Evolutionary conservation across 78 protist genomes (phyloP).

Genomic region (Tieghemostelium lacteum): DNA sequence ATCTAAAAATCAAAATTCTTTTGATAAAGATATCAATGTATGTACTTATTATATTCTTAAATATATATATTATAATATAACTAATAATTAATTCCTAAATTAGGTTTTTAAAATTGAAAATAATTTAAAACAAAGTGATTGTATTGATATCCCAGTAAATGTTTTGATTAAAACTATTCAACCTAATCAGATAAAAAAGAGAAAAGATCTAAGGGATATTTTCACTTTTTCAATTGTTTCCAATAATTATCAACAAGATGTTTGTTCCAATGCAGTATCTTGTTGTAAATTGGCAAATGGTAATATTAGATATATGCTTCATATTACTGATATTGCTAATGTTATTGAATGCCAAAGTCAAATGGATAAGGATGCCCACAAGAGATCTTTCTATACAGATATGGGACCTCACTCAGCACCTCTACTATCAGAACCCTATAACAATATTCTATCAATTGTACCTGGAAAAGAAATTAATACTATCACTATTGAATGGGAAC

Average conservation of each 20-base stretch:
- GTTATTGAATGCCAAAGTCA: background rate
- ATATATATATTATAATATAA: too few relatives aligned
- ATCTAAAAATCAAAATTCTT: background rate
- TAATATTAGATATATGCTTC: constrained; percentile 13
- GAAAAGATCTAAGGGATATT: constrained; percentile 10
- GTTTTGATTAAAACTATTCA: background rate
- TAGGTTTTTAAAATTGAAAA: background rate
- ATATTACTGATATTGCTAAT: constrained; percentile 27
- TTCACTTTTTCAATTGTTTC: constrained; percentile 31
- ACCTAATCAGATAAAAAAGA: background rate
- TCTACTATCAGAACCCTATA: background rate
- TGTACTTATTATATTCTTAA: too few relatives aligned
- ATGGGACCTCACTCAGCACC: background rate
- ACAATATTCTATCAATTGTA: background rate
- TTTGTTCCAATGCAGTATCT: constrained; percentile 12
- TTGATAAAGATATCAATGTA: background rate
- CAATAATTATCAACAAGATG: background rate
- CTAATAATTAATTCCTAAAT: too few relatives aligned
- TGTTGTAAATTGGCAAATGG: constrained; percentile 3
- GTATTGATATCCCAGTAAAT: background rate
- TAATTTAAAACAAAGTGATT: background rate
- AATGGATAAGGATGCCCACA: constrained; percentile 4
- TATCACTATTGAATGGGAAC: constrained; percentile 36
- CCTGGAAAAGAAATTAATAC: constrained; percentile 20
- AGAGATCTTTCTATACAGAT: background rate